Conservation (phyloP, 2,329 filamentous ascomycete genomes). For the Trichoderma polysporum region DNA sequence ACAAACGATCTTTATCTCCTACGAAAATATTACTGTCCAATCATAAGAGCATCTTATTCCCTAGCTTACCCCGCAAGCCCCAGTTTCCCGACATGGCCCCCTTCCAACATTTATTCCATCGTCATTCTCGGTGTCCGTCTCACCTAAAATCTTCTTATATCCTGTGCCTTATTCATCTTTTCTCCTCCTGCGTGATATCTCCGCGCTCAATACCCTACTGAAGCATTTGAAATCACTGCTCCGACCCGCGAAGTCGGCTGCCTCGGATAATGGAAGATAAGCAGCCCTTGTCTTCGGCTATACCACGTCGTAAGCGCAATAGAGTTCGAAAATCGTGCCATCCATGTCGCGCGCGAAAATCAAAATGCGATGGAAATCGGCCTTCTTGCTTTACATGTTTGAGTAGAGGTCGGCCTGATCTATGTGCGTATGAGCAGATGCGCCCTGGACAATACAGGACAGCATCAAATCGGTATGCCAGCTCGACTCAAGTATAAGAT, state of each 20-base stretch:
- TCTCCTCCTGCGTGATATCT: not conserved
- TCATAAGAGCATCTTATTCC: not conserved
- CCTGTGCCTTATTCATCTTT: not conserved
- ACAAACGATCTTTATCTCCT: not conserved
- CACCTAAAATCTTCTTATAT: not conserved
- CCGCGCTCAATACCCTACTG: not conserved
- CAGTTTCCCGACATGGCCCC: not conserved
- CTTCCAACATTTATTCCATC: not conserved
- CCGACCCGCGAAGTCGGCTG: not conserved
- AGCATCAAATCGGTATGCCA: not conserved
- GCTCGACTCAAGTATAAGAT: no score
- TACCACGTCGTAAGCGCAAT: slow-evolving; percentile 2
- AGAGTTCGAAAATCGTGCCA: not conserved
- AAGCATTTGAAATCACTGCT: not conserved
- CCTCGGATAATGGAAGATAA: slow-evolving; percentile 5
- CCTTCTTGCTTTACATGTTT: slow-evolving; percentile 8
- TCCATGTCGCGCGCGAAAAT: slow-evolving; percentile 4
- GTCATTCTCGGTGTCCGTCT: not conserved
- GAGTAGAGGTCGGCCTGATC: not conserved
- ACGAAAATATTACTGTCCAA: not conserved
- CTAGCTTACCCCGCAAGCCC: not conserved
- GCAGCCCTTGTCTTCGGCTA: not conserved
- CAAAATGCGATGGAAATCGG: slow-evolving; percentile 9
- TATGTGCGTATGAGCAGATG: not conserved
- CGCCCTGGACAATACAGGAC: not conserved